Evolutionary conservation across 352 stramenopile species (phyloP).

Genomic region (Globisporangium echinulatum): DNA sequence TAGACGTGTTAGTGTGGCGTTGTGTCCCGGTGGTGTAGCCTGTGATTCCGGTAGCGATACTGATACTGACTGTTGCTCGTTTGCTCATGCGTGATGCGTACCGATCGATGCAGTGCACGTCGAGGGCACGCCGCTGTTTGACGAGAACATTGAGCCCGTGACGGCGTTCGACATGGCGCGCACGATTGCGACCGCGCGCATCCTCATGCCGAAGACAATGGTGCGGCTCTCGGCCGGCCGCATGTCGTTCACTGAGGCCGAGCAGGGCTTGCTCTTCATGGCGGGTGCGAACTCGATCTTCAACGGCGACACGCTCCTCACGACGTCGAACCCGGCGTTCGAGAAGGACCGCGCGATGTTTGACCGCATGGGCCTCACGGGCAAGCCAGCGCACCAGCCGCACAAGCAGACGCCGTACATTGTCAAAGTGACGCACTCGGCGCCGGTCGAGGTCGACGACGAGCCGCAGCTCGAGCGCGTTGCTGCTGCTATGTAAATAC

Average conservation of each 20-base stretch:
- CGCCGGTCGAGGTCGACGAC: constrained; percentile 10
- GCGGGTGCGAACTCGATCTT: constrained; percentile 98
- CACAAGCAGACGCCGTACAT: constrained; percentile 81
- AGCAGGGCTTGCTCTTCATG: constrained; percentile 97
- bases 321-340: constrained; percentile 95
- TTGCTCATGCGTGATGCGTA: not conserved
- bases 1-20: not conserved
- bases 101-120: constrained; percentile 70
- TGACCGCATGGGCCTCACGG: constrained; percentile 90
- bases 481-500: constrained; percentile 26
- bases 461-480: constrained; percentile 14
- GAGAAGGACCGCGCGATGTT: constrained; percentile 95
- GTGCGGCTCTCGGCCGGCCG: constrained; percentile 95
- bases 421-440: constrained; percentile 74
- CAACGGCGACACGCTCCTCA: constrained; percentile 97
- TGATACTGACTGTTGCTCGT: not conserved
- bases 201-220: constrained; percentile 97
- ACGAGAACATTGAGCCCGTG: constrained; percentile 81
- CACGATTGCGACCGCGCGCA: constrained; percentile 96
- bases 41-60: not conserved
- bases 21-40: not conserved
- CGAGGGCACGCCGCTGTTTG: constrained; percentile 92
- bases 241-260: constrained; percentile 94
- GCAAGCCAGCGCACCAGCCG: constrained; percentile 93
- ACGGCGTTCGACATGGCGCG: constrained; percentile 96